Conservation (phyloP, 179 eudicot genomes). For the Silene noctiflora region DNA sequence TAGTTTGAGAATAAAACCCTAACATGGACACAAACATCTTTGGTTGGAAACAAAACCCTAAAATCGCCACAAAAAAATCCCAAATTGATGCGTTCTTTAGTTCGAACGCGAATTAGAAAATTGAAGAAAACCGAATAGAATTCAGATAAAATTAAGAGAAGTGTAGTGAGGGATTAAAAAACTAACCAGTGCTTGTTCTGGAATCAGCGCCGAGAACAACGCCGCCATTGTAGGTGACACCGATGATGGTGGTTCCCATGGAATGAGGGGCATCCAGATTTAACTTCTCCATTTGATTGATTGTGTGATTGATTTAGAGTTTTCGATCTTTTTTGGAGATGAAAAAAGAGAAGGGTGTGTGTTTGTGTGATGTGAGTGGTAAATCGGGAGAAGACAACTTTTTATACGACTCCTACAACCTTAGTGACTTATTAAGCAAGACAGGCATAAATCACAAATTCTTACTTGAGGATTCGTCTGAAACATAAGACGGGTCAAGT, state of each 20-base stretch:
- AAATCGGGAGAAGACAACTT: neutral
- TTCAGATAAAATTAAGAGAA: neutral
- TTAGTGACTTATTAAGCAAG: slow-evolving; percentile 8
- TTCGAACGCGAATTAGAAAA: neutral
- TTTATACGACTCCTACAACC: neutral
- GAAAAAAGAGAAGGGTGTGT: neutral
- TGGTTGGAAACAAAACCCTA: too few relatives aligned
- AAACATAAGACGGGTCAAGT: too few relatives aligned
- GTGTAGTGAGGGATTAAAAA: neutral
- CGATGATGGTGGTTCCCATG: slow-evolving; percentile 97
- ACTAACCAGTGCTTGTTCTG: slow-evolving; percentile 85
- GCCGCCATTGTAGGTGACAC: slow-evolving; percentile 91
- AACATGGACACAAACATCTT: neutral
- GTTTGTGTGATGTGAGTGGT: neutral
- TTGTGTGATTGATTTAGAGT: neutral
- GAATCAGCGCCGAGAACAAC: slow-evolving; percentile 98
- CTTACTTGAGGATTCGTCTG: too few relatives aligned
- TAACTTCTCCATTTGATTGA: slow-evolving; percentile 25
- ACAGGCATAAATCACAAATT: neutral
- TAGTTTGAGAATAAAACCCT: slow-evolving; percentile 11
- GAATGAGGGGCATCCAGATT: slow-evolving; percentile 55
- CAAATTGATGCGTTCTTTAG: neutral
- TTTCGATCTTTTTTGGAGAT: neutral
- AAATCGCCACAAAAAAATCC: too few relatives aligned
- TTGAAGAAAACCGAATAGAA: neutral